Conservation (phyloP, 768 basidiomycete genomes). For the Glaciozyma martinii region DNA sequence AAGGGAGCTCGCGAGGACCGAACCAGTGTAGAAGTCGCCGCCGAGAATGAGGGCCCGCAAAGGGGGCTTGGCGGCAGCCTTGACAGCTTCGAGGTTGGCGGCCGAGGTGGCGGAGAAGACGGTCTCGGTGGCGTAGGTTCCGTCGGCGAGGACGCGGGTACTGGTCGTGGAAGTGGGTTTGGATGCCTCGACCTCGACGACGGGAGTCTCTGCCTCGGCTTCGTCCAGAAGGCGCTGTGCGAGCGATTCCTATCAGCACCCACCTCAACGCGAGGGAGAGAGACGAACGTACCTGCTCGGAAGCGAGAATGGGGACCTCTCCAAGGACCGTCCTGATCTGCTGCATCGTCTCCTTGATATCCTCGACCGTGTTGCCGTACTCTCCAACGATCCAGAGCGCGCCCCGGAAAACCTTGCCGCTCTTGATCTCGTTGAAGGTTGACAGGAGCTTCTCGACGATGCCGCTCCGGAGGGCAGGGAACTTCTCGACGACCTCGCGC, state of each 20-base stretch:
- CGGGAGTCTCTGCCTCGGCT: constrained; percentile 53
- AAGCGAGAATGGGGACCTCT: constrained; percentile 93
- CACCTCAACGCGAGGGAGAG: background rate
- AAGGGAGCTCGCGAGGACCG: constrained; percentile 77
- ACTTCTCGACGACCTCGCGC: constrained; percentile 93
- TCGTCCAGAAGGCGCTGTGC: constrained; percentile 60
- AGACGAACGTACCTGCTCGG: constrained; percentile 59
- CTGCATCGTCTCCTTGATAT: constrained; percentile 63
- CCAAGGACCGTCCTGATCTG: constrained; percentile 79
- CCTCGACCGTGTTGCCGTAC: constrained; percentile 59
- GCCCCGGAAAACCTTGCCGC: constrained; percentile 92
- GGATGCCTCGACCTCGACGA: constrained; percentile 42
- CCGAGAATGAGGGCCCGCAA: constrained; percentile 79
- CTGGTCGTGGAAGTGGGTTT: constrained; percentile 48
- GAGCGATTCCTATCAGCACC: background rate
- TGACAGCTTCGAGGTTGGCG: constrained; percentile 67
- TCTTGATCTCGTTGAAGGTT: constrained; percentile 78
- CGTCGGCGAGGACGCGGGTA: constrained; percentile 76
- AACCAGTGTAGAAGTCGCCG: constrained; percentile 94
- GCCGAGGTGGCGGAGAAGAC: constrained; percentile 51
- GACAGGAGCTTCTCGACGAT: constrained; percentile 77
- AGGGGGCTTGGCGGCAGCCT: constrained; percentile 81
- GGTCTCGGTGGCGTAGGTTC: constrained; percentile 95
- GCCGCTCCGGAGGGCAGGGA: constrained; percentile 70
- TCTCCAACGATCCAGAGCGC: constrained; percentile 98